phyloP scores from a whole-genome alignment of 768 basidiomycete species.

The Tephrocybe sp. region DNA sequence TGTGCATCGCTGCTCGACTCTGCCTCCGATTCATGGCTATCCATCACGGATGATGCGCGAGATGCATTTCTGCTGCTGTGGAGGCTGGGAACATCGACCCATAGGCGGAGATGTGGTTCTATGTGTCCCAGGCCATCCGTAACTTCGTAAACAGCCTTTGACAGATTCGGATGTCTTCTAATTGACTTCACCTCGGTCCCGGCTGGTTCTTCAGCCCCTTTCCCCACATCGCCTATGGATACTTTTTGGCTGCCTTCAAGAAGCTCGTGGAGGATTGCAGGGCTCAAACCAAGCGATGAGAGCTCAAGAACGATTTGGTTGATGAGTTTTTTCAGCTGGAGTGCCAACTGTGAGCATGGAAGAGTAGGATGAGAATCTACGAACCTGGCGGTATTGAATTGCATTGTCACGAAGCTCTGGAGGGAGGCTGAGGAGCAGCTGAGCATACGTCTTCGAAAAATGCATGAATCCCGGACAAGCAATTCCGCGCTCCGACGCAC shows the following conservation, averaged over 20 bases:
- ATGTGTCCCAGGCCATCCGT: constrained; percentile 43
- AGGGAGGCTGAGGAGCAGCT: constrained; percentile 66
- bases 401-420: constrained; percentile 75
- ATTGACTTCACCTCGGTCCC: constrained; percentile 1
- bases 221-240: constrained; percentile 22
- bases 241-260: constrained; percentile 22
- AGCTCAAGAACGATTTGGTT: constrained; percentile 82
- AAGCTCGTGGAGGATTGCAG: constrained; percentile 45
- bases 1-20: not conserved
- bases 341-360: not conserved
- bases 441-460: constrained; percentile 69
- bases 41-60: not conserved
- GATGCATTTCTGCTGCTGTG: constrained; percentile 1
- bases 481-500: constrained; percentile 12
- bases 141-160: constrained; percentile 58
- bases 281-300: constrained; percentile 61
- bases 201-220: constrained; percentile 6
- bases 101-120: constrained; percentile 60
- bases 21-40: not conserved
- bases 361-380: not conserved
- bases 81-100: constrained; percentile 30
- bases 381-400: constrained; percentile 81
- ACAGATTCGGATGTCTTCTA: constrained; percentile 9
- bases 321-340: constrained; percentile 87
- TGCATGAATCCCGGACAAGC: constrained; percentile 48